A percentile compares a stretch with the other conserved stretches of the same genome.
phyloP scores from a whole-genome alignment of 306 rosid species.

The Quercus dentata region DNA sequence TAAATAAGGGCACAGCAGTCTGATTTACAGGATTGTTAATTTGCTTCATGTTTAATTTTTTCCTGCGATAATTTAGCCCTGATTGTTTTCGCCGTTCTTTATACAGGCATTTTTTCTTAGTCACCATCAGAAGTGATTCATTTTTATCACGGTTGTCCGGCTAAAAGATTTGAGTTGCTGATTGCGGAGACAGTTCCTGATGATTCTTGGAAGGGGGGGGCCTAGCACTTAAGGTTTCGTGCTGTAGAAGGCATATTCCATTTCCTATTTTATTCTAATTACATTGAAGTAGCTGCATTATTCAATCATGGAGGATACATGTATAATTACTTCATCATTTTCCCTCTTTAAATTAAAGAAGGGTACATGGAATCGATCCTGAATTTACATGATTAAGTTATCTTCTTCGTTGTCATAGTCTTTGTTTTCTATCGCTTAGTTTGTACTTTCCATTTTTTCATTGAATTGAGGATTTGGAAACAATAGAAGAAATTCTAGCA shows the following conservation, averaged over 20 bases:
- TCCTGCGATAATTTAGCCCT: conserved; percentile 36
- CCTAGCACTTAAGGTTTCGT: conserved; percentile 43
- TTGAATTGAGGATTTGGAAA: not conserved
- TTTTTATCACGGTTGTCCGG: conserved; percentile 50
- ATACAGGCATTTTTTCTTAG: conserved; percentile 79
- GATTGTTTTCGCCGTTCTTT: conserved; percentile 54
- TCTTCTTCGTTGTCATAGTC: not conserved
- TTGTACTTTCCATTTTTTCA: not conserved
- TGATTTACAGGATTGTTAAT: conserved; percentile 33
- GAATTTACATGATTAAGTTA: conserved; percentile 21
- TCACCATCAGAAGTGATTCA: conserved; percentile 60
- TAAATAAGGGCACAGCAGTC: conserved; percentile 41
- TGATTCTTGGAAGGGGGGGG: conserved; percentile 57
- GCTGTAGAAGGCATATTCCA: conserved; percentile 45
- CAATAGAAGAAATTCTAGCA: not conserved
- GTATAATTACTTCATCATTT: conserved; percentile 32
- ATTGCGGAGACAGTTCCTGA: conserved; percentile 51
- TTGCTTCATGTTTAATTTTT: conserved; percentile 39
- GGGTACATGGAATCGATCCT: conserved; percentile 38
- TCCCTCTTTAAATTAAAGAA: conserved; percentile 49
- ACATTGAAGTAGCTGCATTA: conserved; percentile 40
- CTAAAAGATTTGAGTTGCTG: conserved; percentile 58
- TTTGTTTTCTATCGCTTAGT: not conserved
- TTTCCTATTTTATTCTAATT: conserved; percentile 40
- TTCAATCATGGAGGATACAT: conserved; percentile 50